phyloP scores from a whole-genome alignment of 441 rosid genomes.

The Flueggea neowawraea region DNA sequence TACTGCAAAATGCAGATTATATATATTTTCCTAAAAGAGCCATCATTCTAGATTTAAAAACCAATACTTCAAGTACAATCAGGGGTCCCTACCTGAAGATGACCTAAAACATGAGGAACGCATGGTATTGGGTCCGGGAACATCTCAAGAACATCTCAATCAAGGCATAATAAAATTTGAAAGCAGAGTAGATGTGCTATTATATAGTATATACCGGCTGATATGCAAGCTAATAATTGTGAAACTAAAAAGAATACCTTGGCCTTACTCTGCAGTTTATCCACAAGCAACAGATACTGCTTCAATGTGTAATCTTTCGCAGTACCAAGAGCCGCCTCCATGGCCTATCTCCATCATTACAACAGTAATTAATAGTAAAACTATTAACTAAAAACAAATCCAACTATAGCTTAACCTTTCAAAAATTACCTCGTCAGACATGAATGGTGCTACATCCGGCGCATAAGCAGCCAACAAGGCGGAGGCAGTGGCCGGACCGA shows the following conservation, averaged over 20 bases:
- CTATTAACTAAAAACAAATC: neutral
- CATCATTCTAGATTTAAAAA: too few species aligned
- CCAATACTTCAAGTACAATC: too few species aligned
- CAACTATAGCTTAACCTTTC: neutral
- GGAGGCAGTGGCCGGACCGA: slow-evolving; percentile 91
- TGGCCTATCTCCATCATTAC: slow-evolving; percentile 42
- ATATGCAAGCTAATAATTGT: neutral
- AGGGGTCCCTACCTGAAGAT: too few species aligned
- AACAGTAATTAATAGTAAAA: slow-evolving; percentile 1
- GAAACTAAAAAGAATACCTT: slow-evolving; percentile 35
- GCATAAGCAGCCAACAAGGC: slow-evolving; percentile 88
- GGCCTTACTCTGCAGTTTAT: slow-evolving; percentile 58
- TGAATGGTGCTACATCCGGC: slow-evolving; percentile 73
- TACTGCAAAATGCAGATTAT: too few species aligned
- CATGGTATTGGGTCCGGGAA: too few species aligned
- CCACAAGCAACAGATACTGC: slow-evolving; percentile 52
- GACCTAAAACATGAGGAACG: too few species aligned
- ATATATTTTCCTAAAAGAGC: too few species aligned
- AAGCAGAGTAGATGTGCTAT: too few species aligned
- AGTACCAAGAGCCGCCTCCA: slow-evolving; percentile 66
- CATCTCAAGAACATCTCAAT: too few species aligned
- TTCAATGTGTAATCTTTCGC: slow-evolving; percentile 74
- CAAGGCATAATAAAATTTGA: too few species aligned
- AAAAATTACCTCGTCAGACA: slow-evolving; percentile 78
- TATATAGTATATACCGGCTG: too few species aligned